Percentiles rank a stretch among this genome's conserved stretches.
These are phyloP conservation scores for Pseudocercospora fuligena DNA, from an alignment of 2,329 filamentous ascomycete genomes.

Conservation along the genomic window DNA sequence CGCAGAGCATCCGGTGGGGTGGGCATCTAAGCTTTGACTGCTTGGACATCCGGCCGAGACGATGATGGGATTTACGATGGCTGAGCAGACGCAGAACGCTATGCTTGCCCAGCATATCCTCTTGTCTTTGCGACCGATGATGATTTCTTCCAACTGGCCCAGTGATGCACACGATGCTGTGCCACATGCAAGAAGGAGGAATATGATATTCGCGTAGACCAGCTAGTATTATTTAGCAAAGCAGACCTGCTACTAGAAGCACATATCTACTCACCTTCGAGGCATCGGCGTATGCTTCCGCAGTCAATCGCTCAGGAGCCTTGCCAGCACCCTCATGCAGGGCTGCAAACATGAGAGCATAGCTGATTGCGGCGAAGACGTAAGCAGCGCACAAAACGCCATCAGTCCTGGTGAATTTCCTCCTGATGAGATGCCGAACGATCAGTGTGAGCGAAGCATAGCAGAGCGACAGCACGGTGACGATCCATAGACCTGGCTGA, in stretches of 20 bases:
- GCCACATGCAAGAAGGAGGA: constrained; percentile 13
- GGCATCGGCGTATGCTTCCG: not conserved
- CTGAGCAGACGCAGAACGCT: not conserved
- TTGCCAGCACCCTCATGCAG: constrained; percentile 5
- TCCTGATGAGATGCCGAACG: not conserved
- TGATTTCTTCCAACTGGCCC: constrained; percentile 4
- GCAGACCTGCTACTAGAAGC: not conserved
- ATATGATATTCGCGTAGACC: constrained; percentile 3
- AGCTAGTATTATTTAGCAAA: not conserved
- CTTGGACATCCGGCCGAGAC: not conserved
- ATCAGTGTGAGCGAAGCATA: constrained; percentile 8
- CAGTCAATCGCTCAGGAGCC: not conserved
- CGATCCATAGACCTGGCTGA: constrained; percentile 7
- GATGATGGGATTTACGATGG: not conserved
- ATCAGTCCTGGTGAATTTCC: constrained; percentile 2
- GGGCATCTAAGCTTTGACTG: not conserved
- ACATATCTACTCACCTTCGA: not conserved
- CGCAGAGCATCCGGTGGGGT: not conserved
- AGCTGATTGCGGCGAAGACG: not conserved
- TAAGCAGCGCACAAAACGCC: not conserved
- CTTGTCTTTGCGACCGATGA: constrained; percentile 4
- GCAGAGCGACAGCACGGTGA: not conserved
- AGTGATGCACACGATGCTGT: not conserved
- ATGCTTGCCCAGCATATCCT: constrained; percentile 8
- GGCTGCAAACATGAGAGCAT: constrained; percentile 11